A percentile compares a stretch with the other conserved stretches of the same genome.
Evolutionary conservation across 306 rosid genomes (phyloP).

Genomic region (Malus sylvestris): DNA sequence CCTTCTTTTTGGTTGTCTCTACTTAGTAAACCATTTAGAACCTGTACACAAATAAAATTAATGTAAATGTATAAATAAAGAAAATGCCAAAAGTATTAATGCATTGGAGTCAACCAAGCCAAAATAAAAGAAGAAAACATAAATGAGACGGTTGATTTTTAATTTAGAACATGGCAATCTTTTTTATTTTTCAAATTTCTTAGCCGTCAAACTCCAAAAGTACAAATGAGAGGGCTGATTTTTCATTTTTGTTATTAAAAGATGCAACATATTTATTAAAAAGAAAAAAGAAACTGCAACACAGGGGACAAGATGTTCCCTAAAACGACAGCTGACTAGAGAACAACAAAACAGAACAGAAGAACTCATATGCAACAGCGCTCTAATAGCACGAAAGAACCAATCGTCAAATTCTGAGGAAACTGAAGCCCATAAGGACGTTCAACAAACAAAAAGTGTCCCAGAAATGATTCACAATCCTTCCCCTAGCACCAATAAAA

Average conservation of each 20-base stretch:
- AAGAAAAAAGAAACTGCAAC: background rate
- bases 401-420: background rate
- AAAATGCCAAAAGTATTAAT: background rate
- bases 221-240: background rate
- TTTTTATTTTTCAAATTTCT: too few relatives aligned
- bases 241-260: background rate
- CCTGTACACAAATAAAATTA: conserved; percentile 47
- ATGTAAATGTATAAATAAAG: background rate
- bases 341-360: background rate
- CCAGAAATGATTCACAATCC: background rate
- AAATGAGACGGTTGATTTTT: too few relatives aligned
- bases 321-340: too few relatives aligned
- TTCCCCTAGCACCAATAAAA: background rate
- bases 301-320: background rate
- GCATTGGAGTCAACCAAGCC: background rate
- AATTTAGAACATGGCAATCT: too few relatives aligned
- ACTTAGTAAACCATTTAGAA: conserved; percentile 86
- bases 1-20: conserved; percentile 98
- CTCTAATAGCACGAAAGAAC: background rate
- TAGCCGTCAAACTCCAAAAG: background rate
- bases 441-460: background rate
- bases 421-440: background rate
- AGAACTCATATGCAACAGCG: background rate
- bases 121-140: background rate
- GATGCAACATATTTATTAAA: background rate